Base-by-base conservation (phyloP, 257 asterid species). In the Ehretia macrophylla region DNA sequence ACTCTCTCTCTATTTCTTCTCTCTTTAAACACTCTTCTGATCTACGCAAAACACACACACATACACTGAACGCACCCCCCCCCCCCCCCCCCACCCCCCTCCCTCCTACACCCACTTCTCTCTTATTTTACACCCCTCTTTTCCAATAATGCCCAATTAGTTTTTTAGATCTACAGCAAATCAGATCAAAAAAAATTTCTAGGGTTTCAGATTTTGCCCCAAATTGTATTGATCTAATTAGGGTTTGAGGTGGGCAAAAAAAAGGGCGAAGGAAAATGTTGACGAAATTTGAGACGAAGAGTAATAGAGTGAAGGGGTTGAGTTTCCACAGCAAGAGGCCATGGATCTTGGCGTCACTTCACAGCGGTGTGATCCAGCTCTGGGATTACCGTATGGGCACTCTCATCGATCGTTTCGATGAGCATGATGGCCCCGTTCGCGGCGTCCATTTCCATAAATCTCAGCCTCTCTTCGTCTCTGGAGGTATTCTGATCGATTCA, bases 371-470 rank as follows among this genome's bases (percentile, higher is more conserved):
- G 73, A 83, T 93, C 82, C 99, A 93, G 85, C 83, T 93, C 19
- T 93, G 97, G 99, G 99, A 93, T 59, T 89, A 93, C 49, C 95
- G 99, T 48, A 93, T 93, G 96, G 99, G 96, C 69, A 93, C 99
- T 8, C 94, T 93, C 66, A 93, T 93, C 46, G 99, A 93, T 73
- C 81, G 90, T 1, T 90, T 90, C 48, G 97, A 90, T 61, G 97
- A 87, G 68, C 97, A 90, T 27, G 98, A 87, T 64, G 98, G 98
- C 0, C 98, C 98, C n/a, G 98, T 91, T 62, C 88, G 96, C 14
- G 96, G 96, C 46, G 94, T 91, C 55, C 96, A 91, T 65, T 87
- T 91, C 54, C 98, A 91, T 67, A 85, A 83, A 55, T 81, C 98
- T 18, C 98, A 91, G 78, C 96, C 96, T 13, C 86, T 91, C 19